Evolutionary conservation across 2,329 filamentous ascomycete genomes (phyloP).

Genomic region (Nemania serpens): DNA sequence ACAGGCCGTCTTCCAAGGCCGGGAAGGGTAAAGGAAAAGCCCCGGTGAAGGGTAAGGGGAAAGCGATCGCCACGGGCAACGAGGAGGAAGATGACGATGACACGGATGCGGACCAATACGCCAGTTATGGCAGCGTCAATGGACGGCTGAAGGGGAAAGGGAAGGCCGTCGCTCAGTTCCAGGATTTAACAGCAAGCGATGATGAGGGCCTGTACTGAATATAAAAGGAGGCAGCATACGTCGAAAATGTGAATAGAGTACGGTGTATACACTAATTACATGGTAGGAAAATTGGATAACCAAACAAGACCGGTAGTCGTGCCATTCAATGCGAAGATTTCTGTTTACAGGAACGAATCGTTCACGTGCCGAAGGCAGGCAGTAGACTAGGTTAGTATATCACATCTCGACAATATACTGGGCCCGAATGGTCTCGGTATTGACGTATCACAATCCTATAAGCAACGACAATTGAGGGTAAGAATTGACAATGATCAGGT

Average conservation of each 20-base stretch:
- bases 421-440: too few species aligned
- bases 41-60: constrained; percentile 46
- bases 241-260: not conserved
- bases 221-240: not conserved
- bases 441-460: too few species aligned
- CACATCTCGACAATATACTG: too few species aligned
- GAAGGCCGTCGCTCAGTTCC: constrained; percentile 58
- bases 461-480: too few species aligned
- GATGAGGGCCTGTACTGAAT: constrained; percentile 61
- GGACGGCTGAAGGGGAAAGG: constrained; percentile 57
- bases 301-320: not conserved
- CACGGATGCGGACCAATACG: constrained; percentile 37
- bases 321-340: not conserved
- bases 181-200: constrained; percentile 59
- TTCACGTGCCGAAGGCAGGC: too few species aligned
- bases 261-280: not conserved
- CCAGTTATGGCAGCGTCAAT: constrained; percentile 36
- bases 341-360: too few species aligned
- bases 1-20: constrained; percentile 13
- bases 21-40: constrained; percentile 45
- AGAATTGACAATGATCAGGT: too few species aligned
- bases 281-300: not conserved
- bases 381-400: too few species aligned
- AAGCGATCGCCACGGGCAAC: constrained; percentile 41
- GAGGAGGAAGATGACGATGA: constrained; percentile 42